Evolutionary conservation across 75 land plant genomes (phyloP).

Genomic region (Azolla pinnata): DNA sequence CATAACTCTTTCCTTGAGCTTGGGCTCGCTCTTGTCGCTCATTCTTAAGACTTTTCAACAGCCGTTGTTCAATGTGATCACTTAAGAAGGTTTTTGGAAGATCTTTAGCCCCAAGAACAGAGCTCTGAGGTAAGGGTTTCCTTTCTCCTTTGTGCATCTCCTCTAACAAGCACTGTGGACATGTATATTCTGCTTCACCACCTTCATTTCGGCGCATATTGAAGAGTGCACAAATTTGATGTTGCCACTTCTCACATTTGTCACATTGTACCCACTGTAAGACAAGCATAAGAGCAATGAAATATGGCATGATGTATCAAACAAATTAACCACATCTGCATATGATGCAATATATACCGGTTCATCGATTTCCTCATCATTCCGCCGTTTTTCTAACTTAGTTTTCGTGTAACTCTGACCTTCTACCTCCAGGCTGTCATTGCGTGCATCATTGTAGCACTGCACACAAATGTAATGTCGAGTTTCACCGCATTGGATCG

Average conservation of each 20-base stretch:
- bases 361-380: slow-evolving; percentile 96
- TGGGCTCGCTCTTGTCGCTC: slow-evolving; percentile 59
- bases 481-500: slow-evolving; percentile 65
- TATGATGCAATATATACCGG: slow-evolving; percentile 47
- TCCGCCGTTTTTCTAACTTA: slow-evolving; percentile 72
- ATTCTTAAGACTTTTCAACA: slow-evolving; percentile 34
- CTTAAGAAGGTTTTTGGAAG: slow-evolving; percentile 62
- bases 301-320: neutral
- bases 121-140: slow-evolving; percentile 24
- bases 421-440: slow-evolving; percentile 64
- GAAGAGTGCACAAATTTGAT: slow-evolving; percentile 65
- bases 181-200: slow-evolving; percentile 46
- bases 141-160: slow-evolving; percentile 52
- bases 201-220: slow-evolving; percentile 43
- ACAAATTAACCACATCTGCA: neutral
- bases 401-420: slow-evolving; percentile 48
- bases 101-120: slow-evolving; percentile 55
- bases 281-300: slow-evolving; percentile 1
- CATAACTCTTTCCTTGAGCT: slow-evolving; percentile 27
- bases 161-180: slow-evolving; percentile 41
- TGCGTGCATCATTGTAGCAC: slow-evolving; percentile 84
- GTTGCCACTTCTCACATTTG: slow-evolving; percentile 58
- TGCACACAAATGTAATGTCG: slow-evolving; percentile 80
- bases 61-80: slow-evolving; percentile 66
- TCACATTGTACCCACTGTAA: slow-evolving; percentile 80